Evolutionary conservation across 441 rosid genomes (phyloP).

Genomic region (Hura crepitans): DNA sequence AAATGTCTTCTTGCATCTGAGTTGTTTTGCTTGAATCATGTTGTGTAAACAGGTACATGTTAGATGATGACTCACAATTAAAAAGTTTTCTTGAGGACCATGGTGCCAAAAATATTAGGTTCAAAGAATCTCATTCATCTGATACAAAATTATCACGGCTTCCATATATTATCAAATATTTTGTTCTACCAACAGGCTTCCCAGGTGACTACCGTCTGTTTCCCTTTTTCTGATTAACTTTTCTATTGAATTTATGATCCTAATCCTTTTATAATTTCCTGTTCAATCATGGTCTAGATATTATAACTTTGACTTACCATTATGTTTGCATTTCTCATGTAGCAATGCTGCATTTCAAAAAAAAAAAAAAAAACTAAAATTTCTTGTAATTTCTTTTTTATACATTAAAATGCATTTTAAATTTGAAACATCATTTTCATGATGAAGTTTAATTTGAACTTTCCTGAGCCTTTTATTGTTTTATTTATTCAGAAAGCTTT

Average conservation of each 20-base stretch:
- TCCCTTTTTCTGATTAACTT: background rate
- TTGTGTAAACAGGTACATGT: slow-evolving; percentile 45
- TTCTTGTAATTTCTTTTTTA: background rate
- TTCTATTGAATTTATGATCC: background rate
- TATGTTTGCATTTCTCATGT: background rate
- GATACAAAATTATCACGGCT: slow-evolving; percentile 49
- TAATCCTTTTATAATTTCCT: background rate
- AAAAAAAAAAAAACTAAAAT: background rate
- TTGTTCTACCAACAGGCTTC: slow-evolving; percentile 77
- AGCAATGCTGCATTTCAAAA: background rate
- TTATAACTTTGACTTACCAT: background rate
- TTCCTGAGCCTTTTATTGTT: background rate
- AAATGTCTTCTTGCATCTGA: background rate
- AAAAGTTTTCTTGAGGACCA: slow-evolving; percentile 41
- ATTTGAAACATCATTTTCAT: background rate
- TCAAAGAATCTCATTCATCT: slow-evolving; percentile 29
- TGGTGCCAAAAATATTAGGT: slow-evolving; percentile 20
- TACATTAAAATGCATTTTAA: background rate
- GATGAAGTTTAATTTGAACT: background rate
- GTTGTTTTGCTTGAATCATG: background rate
- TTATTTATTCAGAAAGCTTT: background rate
- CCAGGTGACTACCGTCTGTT: slow-evolving; percentile 50
- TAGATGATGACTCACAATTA: slow-evolving; percentile 49
- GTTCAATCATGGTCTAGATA: background rate
- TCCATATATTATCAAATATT: slow-evolving; percentile 56